Base-by-base conservation (phyloP, 345 rosid genomes). In the Boechera retrofracta region DNA sequence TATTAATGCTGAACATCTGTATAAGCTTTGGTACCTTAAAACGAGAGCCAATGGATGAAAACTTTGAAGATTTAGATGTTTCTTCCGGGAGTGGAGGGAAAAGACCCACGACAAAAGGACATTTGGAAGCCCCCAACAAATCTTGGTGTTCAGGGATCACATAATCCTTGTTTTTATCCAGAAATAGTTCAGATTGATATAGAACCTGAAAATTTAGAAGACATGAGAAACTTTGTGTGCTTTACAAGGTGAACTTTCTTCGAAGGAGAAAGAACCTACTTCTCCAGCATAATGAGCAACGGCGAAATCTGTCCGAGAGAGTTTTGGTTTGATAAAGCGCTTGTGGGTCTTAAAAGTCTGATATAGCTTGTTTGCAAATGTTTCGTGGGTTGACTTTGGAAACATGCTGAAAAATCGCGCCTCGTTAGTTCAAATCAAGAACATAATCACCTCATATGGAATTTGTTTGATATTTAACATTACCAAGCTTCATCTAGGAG, bases 361-460 rank as follows among this genome's bases (percentile, higher is more conserved):
- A 77, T 92, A 92, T 31, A 95, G 94, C 89, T 89, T 95, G 73
- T 92, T 90, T 1, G 98, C 73, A 81, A 95, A 95, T 55, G 99
- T 95, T 81, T 95, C 99, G 45, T 95, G 99, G 5, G 99, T 95
- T 65, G 99, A 95, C 85, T 95, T 94, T 9, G 99, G 99, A 77
- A 95, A 95, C 99, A 95, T 95, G 77, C 99, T 95, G 89, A 67
- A 86, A 75, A 76, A 41, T 1, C 53, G 77, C n/a, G 15, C 69
- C 53, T 42, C 13, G 29, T 57, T 35, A 29, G 16, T 68, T 57
- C 79, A 75, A 44, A 52, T 41, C 49, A 75, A 78, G 35, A 69
- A 67, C 38, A 56, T 55, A 75, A 44, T 38, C 54, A 51, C 16
- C 16, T 61, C 66, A 61, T 61, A 21, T 16, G 28, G 10, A 47